Percentiles rank a stretch among this genome's conserved stretches.
Conservation (phyloP, 2,329 filamentous ascomycete genomes). For the Fusarium armeniacum region DNA sequence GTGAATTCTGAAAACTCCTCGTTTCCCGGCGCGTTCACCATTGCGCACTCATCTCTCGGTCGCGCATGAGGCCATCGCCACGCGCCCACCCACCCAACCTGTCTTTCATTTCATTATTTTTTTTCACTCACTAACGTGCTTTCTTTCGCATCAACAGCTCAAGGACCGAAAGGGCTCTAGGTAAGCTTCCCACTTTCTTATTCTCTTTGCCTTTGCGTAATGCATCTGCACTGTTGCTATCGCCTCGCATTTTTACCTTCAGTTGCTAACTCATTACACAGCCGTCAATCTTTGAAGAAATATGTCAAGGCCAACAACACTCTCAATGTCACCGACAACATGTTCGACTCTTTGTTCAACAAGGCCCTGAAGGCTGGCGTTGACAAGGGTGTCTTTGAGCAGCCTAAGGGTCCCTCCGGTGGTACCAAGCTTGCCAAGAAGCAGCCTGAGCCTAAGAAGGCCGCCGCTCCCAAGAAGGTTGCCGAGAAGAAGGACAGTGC, state of each 20-base stretch:
- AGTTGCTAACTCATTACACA: conserved; percentile 49
- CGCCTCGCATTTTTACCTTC: not conserved
- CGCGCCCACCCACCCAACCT: conserved; percentile 27
- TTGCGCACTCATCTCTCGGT: conserved; percentile 46
- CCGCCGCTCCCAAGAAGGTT: conserved; percentile 52
- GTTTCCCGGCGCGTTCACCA: conserved; percentile 56
- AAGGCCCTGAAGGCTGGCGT: conserved; percentile 85
- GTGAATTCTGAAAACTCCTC: conserved; percentile 49
- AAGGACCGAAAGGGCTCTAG: conserved; percentile 73
- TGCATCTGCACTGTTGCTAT: conserved; percentile 14
- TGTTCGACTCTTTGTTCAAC: conserved; percentile 84
- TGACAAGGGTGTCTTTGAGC: conserved; percentile 87
- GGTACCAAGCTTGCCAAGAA: conserved; percentile 95
- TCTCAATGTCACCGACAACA: conserved; percentile 63
- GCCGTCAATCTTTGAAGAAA: conserved; percentile 73
- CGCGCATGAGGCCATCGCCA: conserved; percentile 46
- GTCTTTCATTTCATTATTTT: conserved; percentile 24
- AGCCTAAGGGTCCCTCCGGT: conserved; percentile 92
- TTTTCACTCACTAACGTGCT: conserved; percentile 60
- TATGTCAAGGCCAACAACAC: conserved; percentile 70
- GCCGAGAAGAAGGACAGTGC: conserved; percentile 54
- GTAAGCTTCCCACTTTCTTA: conserved; percentile 45
- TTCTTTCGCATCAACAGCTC: conserved; percentile 61
- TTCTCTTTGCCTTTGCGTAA: conserved; percentile 22
- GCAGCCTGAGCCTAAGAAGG: conserved; percentile 61